These are phyloP conservation scores for Moniliophthora roreri DNA, from an alignment of 1,284 basidiomycete species.

Conservation along the genomic window DNA sequence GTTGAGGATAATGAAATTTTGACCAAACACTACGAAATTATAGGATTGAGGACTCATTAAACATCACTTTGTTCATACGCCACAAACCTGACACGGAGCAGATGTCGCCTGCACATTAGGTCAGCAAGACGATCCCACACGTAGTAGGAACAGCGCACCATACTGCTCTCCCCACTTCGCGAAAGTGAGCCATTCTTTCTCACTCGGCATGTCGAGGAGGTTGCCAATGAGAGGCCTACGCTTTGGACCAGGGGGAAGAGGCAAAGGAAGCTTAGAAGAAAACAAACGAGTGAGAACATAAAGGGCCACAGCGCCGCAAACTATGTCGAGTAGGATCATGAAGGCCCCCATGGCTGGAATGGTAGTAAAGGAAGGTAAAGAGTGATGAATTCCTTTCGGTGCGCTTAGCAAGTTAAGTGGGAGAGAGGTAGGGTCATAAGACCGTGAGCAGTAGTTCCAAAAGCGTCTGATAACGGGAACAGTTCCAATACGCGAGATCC, in stretches of 20 bases:
- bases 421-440: neutral
- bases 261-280: neutral
- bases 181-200: slow-evolving; percentile 25
- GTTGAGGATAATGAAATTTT: slow-evolving; percentile 25
- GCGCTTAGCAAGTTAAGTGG: neutral
- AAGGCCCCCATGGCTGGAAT: neutral
- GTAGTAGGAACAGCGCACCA: slow-evolving; percentile 18
- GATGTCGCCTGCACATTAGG: slow-evolving; percentile 5
- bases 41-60: neutral
- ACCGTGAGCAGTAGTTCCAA: neutral
- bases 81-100: slow-evolving; percentile 12
- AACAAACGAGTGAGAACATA: slow-evolving; percentile 9
- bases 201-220: slow-evolving; percentile 24
- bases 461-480: neutral
- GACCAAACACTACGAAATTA: slow-evolving; percentile 17
- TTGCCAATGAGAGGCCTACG: slow-evolving; percentile 27
- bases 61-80: neutral
- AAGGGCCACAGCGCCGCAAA: slow-evolving; percentile 2
- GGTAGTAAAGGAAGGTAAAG: neutral
- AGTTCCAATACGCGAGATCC: slow-evolving; percentile 1
- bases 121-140: neutral
- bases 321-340: neutral
- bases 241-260: slow-evolving; percentile 25
- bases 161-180: slow-evolving; percentile 26
- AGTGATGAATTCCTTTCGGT: neutral